phyloP scores from a whole-genome alignment of 2,329 filamentous ascomycete genomes.

The Diplocarpon mali region DNA sequence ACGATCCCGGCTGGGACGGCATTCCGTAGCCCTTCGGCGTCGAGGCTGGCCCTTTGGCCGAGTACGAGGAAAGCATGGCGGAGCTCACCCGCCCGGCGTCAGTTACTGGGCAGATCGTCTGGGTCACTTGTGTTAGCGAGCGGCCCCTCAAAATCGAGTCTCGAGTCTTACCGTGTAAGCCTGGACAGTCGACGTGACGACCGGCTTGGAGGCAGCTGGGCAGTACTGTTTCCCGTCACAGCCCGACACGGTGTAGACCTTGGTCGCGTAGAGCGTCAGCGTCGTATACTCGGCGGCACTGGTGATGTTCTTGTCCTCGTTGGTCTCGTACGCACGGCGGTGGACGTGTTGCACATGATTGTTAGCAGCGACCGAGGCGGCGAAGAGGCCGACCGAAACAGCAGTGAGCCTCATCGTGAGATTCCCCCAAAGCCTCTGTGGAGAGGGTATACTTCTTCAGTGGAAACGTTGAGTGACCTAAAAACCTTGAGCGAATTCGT shows the following conservation, averaged over 20 bases:
- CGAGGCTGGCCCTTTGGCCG: too few relatives aligned
- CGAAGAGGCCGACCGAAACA: slow-evolving; percentile 27
- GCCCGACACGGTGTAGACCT: slow-evolving; percentile 29
- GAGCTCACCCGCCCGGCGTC: slow-evolving; percentile 14
- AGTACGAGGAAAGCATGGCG: too few relatives aligned
- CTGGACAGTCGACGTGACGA: slow-evolving; percentile 31
- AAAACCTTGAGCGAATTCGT: too few relatives aligned
- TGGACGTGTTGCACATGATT: slow-evolving; percentile 22
- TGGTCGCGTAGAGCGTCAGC: slow-evolving; percentile 30
- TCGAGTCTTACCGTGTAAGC: slow-evolving; percentile 30
- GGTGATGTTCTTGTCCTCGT: slow-evolving; percentile 9
- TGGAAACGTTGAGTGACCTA: slow-evolving; percentile 13
- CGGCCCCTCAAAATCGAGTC: neutral
- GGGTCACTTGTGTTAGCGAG: neutral
- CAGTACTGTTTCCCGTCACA: too few relatives aligned
- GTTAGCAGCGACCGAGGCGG: slow-evolving; percentile 22
- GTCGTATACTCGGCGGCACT: slow-evolving; percentile 27
- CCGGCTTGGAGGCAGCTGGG: slow-evolving; percentile 23
- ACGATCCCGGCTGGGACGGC: too few relatives aligned
- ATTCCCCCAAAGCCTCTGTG: slow-evolving; percentile 6
- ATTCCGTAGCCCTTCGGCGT: too few relatives aligned
- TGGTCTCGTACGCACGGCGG: slow-evolving; percentile 12
- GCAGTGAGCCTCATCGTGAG: slow-evolving; percentile 25
- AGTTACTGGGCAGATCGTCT: slow-evolving; percentile 38
- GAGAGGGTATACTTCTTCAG: slow-evolving; percentile 4